Base-by-base conservation (phyloP, 1,139 yeast genomes). In the Lodderomyces elongisporus region DNA sequence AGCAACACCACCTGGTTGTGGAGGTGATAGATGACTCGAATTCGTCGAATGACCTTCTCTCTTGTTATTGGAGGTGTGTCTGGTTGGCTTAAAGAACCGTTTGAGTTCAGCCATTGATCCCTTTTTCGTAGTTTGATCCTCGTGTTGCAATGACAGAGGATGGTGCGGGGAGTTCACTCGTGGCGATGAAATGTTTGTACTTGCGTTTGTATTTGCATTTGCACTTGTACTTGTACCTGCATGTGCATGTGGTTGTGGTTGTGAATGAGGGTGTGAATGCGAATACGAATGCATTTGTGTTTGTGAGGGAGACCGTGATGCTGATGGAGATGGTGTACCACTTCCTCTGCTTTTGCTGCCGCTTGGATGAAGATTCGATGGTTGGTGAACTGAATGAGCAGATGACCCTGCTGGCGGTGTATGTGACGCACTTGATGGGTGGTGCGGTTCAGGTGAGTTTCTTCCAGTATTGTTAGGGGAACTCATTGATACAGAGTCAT, bases 91-190 rank as follows among this genome's bases (percentile, higher is more conserved):
- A 47, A 65, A 65, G 34, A 65, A 62, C 30, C 66, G 54, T 41
- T 65, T 65, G 34, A 65, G 49, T 36, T 65, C 71, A 5, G 58
- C 66, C 65, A 65, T 64, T 2, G 70, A 63, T 5, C 40, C 40
- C 35, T 60, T 62, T 47, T 54, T 49, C 38, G 61, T 60, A 8
- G 47, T 45, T 38, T 58, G 62, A 32, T 58, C 64, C 31, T 57
- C 62, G 17, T 48, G 44, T 44, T 17, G 38, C 16, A 26, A 16
- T 33, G 7, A 10, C 22, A 18, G 22, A 7, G 22, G 22, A 7
- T 18, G 22, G n/a, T n/a, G n/a, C n/a, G n/a, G n/a, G n/a, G n/a
- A n/a, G n/a, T n/a, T n/a, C n/a, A n/a, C n/a, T n/a, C n/a, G n/a
- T n/a, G n/a, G n/a, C n/a, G n/a, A n/a, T n/a, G n/a, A n/a, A n/a